phyloP scores from a whole-genome alignment of 257 asterid genomes.

The Hygrophila difformis region DNA sequence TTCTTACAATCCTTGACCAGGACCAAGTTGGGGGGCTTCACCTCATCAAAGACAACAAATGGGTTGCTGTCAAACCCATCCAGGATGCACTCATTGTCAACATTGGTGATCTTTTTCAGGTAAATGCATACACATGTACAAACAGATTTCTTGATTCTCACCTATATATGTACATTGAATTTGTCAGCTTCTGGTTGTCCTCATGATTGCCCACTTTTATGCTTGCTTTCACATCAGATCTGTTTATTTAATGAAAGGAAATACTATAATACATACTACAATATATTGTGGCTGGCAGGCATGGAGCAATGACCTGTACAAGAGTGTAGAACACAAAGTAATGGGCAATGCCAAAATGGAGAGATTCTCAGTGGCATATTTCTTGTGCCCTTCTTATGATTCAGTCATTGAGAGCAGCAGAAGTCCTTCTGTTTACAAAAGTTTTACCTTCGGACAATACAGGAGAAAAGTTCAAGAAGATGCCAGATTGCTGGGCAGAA shows the following conservation, averaged over 20 bases:
- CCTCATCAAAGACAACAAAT: slow-evolving; percentile 53
- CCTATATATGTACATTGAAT: neutral
- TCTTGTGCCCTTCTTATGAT: slow-evolving; percentile 58
- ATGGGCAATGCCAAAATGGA: slow-evolving; percentile 38
- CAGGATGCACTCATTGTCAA: slow-evolving; percentile 62
- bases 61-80: slow-evolving; percentile 59
- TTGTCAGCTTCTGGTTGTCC: slow-evolving; percentile 20
- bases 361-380: slow-evolving; percentile 72
- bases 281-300: slow-evolving; percentile 41
- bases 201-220: slow-evolving; percentile 9
- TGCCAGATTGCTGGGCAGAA: slow-evolving; percentile 37
- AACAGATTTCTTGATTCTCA: no score
- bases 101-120: slow-evolving; percentile 85
- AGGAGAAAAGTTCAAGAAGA: slow-evolving; percentile 48
- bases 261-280: no score
- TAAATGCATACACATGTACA: no score
- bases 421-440: slow-evolving; percentile 37
- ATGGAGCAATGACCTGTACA: slow-evolving; percentile 69
- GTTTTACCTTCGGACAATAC: slow-evolving; percentile 54
- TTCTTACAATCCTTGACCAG: slow-evolving; percentile 61
- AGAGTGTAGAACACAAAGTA: slow-evolving; percentile 67
- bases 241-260: neutral
- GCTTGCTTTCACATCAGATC: neutral
- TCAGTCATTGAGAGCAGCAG: slow-evolving; percentile 38
- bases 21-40: slow-evolving; percentile 81